These are phyloP conservation scores for Hypoxylon fuscum DNA, from an alignment of 495 filamentous ascomycete genomes.

Conservation along the genomic window DNA sequence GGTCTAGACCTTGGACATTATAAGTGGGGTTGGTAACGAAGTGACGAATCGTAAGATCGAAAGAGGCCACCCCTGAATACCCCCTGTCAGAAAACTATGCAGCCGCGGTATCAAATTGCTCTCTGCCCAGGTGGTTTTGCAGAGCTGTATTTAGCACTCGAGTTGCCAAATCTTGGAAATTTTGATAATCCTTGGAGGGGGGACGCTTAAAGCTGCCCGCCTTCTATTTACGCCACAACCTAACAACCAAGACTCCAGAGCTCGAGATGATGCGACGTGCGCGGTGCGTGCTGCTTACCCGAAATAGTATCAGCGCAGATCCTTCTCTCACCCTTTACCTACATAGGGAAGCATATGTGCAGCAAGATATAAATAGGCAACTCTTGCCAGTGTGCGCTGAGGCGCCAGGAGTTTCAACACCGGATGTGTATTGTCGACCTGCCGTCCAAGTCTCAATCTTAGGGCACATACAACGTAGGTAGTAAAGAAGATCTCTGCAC, in stretches of 20 bases:
- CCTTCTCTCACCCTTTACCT: constrained; percentile 30
- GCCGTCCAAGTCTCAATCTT: constrained; percentile 21
- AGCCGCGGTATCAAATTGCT: constrained; percentile 17
- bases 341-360: constrained; percentile 32
- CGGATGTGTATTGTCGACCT: constrained; percentile 31
- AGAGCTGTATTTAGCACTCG: constrained; percentile 38
- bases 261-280: constrained; percentile 22
- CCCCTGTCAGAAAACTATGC: constrained; percentile 30
- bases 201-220: constrained; percentile 23
- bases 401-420: constrained; percentile 37
- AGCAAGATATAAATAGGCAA: constrained; percentile 39
- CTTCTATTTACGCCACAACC: constrained; percentile 29
- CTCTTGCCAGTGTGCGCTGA: constrained; percentile 28
- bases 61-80: constrained; percentile 6
- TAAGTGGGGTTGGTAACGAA: constrained; percentile 21
- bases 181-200: constrained; percentile 21
- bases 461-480: constrained; percentile 31
- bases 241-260: constrained; percentile 11
- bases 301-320: constrained; percentile 38
- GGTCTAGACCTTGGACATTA: constrained; percentile 15
- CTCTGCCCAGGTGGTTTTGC: constrained; percentile 14
- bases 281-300: constrained; percentile 13
- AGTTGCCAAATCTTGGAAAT: constrained; percentile 11
- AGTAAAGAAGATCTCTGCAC: constrained; percentile 31
- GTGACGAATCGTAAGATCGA: constrained; percentile 28